Evolutionary conservation across 2,329 filamentous ascomycete species (phyloP), one percentile per base, ranked within the genome.

Genomic region (Colletotrichum trifolii): DNA sequence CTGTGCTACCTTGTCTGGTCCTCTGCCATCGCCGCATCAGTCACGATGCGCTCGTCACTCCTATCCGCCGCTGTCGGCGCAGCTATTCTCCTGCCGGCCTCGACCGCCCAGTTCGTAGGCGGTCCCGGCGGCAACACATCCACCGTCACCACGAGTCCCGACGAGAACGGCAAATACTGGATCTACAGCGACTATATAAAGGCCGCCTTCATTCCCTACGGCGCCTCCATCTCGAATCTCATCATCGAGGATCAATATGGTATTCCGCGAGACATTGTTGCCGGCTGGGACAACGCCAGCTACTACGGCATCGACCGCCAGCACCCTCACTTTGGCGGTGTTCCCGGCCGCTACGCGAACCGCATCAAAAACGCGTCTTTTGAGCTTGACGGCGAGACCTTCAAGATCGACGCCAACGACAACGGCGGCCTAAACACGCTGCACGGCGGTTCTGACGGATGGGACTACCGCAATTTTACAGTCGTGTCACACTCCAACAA

Each of bases 381-480:
- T 72, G 83, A 80, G 64, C 87, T 93, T 62, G 90, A 92, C 69
- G 89, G 88, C 56, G 77, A 79, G 58, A 79, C 76, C 4, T 92
- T 87, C 75, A 76, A 89, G 66, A 78, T 91, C 60, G 71, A 79
- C 42, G 80, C 89, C 53, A 93, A 93, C 75, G 90, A 90, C 75
- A 85, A 90, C 71, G 70, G 83, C 0, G 88, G 88, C 7, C 77
- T 85, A 13, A 80, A 92, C 77, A 91, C 89, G 6, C 81, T 93
- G 43, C 91, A 93, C 74, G 90, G 90, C 54, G 90, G 89, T 8
- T 82, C 86, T 1, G 82, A 91, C 70, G 90, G 90, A 49, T 93
- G 91, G 89, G 91, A 94, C 74, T 92, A 85, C 79, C 85, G 90
- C 69, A 92, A 94, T 78, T 95, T 91, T 76, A 92, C 89, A 35